Base-by-base conservation (phyloP, 176 grass and related monocot genomes). In the Puccinellia tenuiflora region DNA sequence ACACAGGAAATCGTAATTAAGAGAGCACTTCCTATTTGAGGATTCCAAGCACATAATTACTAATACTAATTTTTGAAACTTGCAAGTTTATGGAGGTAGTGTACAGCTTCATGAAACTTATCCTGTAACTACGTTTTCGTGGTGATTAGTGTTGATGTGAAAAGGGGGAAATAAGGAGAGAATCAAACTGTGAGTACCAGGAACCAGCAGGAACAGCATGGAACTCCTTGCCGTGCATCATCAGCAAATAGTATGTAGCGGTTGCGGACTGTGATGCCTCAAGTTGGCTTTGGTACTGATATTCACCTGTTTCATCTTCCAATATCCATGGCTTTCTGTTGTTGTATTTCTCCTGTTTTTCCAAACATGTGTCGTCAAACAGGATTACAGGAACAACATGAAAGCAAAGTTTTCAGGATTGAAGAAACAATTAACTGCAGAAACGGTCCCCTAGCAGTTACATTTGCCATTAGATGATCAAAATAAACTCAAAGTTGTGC, bases 321-420 rank as follows among this genome's bases (percentile, higher is more conserved):
- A 98, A 81, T 56, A 98, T 88, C 91, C 92, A 98, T 16, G 96
- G 88, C 73, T 85, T 95, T 60, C 81, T 91, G 60, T 77, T 91
- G 84, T 85, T 39, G 70, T 84, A 80, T 28, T 90, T 98, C 39
- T 95, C 92, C 96, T 97, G 79, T 77, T 72, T 81, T 40, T 12
- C 54, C 63, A 87, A 80, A 85, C 29, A 81, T 60, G 28, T 16
- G 39, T 39, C 46, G 28, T 13, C 21, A 81, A 74, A 50, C 46
- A 73, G 20, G 38, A 67, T 39, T 24, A 21, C 28, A 73, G 20
- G 64, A 74, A 48, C 28, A 20, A 38, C n/a, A 54, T 5, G 9
- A 48, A 22, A 48, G 51, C 55, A 57, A 68, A 45, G 60, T 63
- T 72, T 17, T 5, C 68, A 28, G 68, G 68, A 46, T 46, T 24